phyloP scores from a whole-genome alignment of 176 grass and related monocot species.

The Oryza longistaminata region DNA sequence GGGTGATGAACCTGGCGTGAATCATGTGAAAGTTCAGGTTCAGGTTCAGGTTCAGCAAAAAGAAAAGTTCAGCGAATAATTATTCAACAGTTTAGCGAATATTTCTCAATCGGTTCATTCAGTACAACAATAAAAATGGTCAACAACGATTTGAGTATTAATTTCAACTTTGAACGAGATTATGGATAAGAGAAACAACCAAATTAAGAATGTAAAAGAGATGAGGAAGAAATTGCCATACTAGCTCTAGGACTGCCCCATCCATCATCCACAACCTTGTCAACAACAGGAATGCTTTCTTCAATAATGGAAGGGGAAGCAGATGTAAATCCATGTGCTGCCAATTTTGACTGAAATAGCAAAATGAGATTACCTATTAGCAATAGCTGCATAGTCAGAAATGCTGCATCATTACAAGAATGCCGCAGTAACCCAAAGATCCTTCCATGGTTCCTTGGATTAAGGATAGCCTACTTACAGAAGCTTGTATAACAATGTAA shows the following conservation, averaged over 20 bases:
- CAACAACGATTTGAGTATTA: neutral
- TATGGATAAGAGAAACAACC: neutral
- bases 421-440: neutral
- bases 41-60: conserved; percentile 6
- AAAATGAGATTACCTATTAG: conserved; percentile 26
- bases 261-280: conserved; percentile 89
- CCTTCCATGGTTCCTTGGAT: neutral
- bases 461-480: neutral
- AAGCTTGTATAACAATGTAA: neutral
- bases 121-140: neutral
- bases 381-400: conserved; percentile 13
- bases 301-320: conserved; percentile 45
- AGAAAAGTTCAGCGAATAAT: neutral
- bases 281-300: conserved; percentile 75
- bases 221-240: conserved; percentile 38
- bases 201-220: conserved; percentile 29
- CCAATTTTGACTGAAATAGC: conserved; percentile 60
- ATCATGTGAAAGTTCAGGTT: conserved; percentile 34
- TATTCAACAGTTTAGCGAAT: neutral
- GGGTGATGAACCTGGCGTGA: conserved; percentile 43
- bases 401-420: neutral
- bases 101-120: neutral
- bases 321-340: conserved; percentile 37
- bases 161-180: neutral
- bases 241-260: conserved; percentile 56